Conservation (phyloP, 164 flowering plant genomes). For the Euptelea pleiosperma region DNA sequence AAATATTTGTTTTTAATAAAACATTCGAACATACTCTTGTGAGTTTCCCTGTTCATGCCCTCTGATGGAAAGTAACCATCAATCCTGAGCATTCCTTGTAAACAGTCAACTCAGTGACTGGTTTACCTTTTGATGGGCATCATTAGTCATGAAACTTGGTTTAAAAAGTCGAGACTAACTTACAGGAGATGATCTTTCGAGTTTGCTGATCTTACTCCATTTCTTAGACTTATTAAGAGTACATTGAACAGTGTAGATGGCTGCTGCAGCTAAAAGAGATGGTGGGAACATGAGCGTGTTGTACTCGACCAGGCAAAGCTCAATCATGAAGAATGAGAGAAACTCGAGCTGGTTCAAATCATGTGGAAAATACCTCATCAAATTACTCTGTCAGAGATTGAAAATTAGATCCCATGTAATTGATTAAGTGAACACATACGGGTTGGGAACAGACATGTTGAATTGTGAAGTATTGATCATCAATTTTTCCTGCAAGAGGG, state of each 20-base stretch:
- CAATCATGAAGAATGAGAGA: conserved; percentile 66
- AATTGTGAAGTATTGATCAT: conserved; percentile 68
- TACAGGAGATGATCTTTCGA: conserved; percentile 57
- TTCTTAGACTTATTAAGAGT: conserved; percentile 36
- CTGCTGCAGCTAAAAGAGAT: conserved; percentile 73
- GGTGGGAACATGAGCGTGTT: conserved; percentile 72
- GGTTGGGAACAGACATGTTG: conserved; percentile 71
- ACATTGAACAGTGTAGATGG: conserved; percentile 68
- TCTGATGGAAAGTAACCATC: conserved; percentile 45
- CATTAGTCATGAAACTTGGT: too few relatives aligned
- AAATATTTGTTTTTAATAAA: too few relatives aligned
- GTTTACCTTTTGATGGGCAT: background rate
- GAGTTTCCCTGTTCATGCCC: conserved; percentile 39
- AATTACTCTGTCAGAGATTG: too few relatives aligned
- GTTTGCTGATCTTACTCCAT: conserved; percentile 59
- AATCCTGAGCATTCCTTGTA: conserved; percentile 45
- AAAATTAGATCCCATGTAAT: background rate
- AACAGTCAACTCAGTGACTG: background rate
- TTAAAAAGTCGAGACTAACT: conserved; percentile 12
- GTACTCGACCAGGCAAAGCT: conserved; percentile 73
- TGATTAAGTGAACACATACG: conserved; percentile 45
- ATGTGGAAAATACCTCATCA: background rate
- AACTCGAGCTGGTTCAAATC: conserved; percentile 57
- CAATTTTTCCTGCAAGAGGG: conserved; percentile 54
- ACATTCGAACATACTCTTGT: too few relatives aligned